Evolutionary conservation across 2,329 filamentous ascomycete genomes (phyloP), one percentile per base, ranked within the genome.

Genomic region (Ophiostoma himal-ulmi): DNA sequence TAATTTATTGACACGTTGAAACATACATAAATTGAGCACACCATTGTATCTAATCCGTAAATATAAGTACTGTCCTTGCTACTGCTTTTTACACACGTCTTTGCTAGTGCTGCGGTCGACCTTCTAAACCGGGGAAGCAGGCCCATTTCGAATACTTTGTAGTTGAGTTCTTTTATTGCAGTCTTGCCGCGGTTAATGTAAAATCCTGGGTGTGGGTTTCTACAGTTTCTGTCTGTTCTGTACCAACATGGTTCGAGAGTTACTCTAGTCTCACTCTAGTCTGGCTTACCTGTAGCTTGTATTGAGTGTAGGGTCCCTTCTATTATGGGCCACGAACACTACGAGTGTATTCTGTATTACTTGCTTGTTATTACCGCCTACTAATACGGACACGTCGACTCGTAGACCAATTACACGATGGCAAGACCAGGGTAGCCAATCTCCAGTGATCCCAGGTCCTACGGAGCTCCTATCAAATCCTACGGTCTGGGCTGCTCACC

Each of bases 81-180:
- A 6, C 17, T 48, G 20, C 17, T 48, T 57, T 57, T 57, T 54
- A 54, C n/a, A 57, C 52, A 20, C 44, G 44, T 48, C 17, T 48
- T 57, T 22, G 52, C n/a, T 10, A 11, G n/a, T 57, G 52, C 52
- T 10, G n/a, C n/a, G 22, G 52, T 57, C 17, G n/a, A 26, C 52
- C 52, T 57, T 22, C 52, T 57, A 57, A 26, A 57, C 52, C 52
- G 52, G 52, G 52, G 52, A 26, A 57, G 52, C n/a, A 57, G n/a
- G 52, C 17, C n/a, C 44, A 48, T 48, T 7, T 20, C 20, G 14
- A 5, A 44, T 44, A 17, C 14, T 44, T 44, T 20, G 14, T 17
- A 48, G 44, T 20, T 48, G 14, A 7, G 17, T 48, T 48, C 30
- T 30, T 30, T 30, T 30, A 3, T 30, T 30, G 30, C 30, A 30